Conservation (phyloP, 345 rosid genomes). For the Hibiscus syriacus region DNA sequence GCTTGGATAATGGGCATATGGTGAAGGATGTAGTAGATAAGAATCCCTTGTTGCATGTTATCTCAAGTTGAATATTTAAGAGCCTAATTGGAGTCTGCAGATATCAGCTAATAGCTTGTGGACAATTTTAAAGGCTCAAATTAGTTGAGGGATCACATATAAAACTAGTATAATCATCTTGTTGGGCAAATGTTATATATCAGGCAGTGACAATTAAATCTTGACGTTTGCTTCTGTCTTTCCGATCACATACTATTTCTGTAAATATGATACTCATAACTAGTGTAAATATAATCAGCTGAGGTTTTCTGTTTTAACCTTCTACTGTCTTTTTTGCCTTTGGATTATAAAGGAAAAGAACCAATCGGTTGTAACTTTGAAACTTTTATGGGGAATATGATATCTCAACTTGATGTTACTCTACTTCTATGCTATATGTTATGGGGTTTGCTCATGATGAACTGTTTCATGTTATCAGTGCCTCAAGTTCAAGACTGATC, state of each 20-base stretch:
- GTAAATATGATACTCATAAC: not conserved
- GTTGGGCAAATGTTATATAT: not conserved
- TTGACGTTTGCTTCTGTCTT: not conserved
- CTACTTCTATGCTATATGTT: not conserved
- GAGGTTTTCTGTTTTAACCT: not conserved
- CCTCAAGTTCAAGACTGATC: slow-evolving; percentile 97
- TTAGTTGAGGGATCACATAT: not conserved
- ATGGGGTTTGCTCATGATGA: not conserved
- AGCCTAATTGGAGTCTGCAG: not conserved
- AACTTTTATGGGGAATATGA: not conserved
- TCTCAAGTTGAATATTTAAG: not conserved
- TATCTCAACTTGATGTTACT: not conserved
- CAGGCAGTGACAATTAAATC: not conserved
- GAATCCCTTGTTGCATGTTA: not conserved
- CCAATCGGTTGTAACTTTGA: not conserved
- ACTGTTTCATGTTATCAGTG: slow-evolving; percentile 39
- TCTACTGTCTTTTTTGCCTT: not conserved
- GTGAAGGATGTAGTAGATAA: not conserved
- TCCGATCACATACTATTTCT: not conserved
- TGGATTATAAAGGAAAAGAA: not conserved
- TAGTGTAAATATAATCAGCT: not conserved
- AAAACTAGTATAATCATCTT: not conserved
- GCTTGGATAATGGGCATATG: not conserved
- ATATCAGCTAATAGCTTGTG: not conserved
- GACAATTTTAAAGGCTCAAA: not conserved